phyloP scores from a whole-genome alignment of 352 stramenopile genomes.

The Globisporangium spiculum region DNA sequence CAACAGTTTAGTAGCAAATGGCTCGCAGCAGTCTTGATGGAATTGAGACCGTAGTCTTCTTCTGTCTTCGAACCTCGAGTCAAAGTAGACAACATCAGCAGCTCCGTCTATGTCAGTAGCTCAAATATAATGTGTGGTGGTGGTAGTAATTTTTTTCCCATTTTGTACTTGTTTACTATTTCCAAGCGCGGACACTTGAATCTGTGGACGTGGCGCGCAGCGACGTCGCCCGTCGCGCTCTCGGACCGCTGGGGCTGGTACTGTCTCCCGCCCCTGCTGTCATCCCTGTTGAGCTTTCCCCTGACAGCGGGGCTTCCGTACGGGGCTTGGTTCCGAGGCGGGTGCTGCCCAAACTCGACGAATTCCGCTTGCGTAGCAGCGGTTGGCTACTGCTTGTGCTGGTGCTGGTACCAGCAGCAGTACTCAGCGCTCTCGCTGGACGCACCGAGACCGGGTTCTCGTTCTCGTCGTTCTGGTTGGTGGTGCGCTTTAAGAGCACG shows the following conservation, averaged over 20 bases:
- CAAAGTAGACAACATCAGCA: neutral
- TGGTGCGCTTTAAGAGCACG: slow-evolving; percentile 11
- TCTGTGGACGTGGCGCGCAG: slow-evolving; percentile 11
- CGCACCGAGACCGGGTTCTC: slow-evolving; percentile 6
- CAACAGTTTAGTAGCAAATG: slow-evolving; percentile 35
- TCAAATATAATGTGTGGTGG: neutral
- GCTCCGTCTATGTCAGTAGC: neutral
- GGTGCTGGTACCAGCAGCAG: neutral
- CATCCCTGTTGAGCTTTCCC: neutral
- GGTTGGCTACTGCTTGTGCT: neutral
- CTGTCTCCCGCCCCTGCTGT: slow-evolving; percentile 4
- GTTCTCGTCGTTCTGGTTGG: slow-evolving; percentile 36
- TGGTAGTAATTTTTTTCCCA: neutral
- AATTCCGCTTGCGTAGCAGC: slow-evolving; percentile 16
- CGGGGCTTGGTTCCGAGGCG: slow-evolving; percentile 15
- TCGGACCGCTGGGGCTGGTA: neutral
- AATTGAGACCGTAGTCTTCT: neutral
- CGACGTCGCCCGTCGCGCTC: slow-evolving; percentile 11
- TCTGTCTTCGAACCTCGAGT: neutral
- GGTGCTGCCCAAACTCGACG: slow-evolving; percentile 14
- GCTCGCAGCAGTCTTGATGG: slow-evolving; percentile 14
- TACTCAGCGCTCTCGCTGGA: neutral
- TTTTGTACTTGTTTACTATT: slow-evolving; percentile 3
- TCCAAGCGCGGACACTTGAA: slow-evolving; percentile 10
- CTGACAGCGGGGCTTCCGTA: neutral